Conservation (phyloP, 352 stramenopile species). For the Halophytophthora polymorphica region DNA sequence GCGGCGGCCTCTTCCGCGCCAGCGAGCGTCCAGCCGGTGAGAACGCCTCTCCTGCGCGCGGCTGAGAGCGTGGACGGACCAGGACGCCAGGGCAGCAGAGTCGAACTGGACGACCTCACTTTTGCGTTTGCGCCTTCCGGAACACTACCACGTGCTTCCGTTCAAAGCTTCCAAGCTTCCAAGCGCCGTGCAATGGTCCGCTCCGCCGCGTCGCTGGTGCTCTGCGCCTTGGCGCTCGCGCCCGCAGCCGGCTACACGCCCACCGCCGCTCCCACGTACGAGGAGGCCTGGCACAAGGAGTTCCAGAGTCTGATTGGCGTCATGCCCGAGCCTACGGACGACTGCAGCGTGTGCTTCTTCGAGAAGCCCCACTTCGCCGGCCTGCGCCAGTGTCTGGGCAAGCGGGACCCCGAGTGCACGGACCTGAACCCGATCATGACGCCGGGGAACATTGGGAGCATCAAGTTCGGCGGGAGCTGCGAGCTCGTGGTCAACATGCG, state of each 20-base stretch:
- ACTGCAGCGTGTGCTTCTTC: slow-evolving; percentile 45
- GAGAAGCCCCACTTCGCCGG: slow-evolving; percentile 32
- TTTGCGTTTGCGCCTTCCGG: too few species aligned
- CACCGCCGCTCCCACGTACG: slow-evolving; percentile 4
- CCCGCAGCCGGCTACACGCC: slow-evolving; percentile 2
- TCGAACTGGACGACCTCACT: too few species aligned
- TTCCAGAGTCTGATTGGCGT: slow-evolving; percentile 26
- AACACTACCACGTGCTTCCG: too few species aligned
- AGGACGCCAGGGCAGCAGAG: too few species aligned
- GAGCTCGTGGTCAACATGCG: slow-evolving; percentile 37
- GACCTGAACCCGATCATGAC: slow-evolving; percentile 32
- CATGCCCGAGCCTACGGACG: slow-evolving; percentile 12
- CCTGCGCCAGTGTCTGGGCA: slow-evolving; percentile 32
- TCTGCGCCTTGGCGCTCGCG: slow-evolving; percentile 7
- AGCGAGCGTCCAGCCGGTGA: too few species aligned
- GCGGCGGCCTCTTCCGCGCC: too few species aligned
- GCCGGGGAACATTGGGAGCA: slow-evolving; percentile 36
- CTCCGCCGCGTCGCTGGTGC: slow-evolving; percentile 1
- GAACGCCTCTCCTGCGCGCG: too few species aligned
- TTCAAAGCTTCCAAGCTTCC: too few species aligned
- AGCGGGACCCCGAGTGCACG: slow-evolving; percentile 19
- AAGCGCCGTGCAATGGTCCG: too few species aligned
- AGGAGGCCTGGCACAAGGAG: slow-evolving; percentile 18
- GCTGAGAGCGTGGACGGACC: too few species aligned
- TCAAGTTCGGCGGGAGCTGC: slow-evolving; percentile 39